A percentile compares a stretch with the other conserved stretches of the same genome.
Evolutionary conservation across 768 basidiomycete genomes (phyloP).

Genomic region (Trametes sanguinea): DNA sequence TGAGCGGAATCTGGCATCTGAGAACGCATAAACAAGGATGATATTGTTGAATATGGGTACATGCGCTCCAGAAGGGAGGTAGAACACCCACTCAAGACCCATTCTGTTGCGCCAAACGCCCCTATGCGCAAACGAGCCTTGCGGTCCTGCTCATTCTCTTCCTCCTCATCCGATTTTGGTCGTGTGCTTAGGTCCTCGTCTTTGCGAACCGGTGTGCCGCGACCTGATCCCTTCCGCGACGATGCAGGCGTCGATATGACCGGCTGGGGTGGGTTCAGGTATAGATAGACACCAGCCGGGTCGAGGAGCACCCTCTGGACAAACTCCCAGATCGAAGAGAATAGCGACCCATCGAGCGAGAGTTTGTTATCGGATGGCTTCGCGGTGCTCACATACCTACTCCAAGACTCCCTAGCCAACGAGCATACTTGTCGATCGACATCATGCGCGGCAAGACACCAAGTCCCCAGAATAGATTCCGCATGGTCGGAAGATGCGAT

Average conservation of each 20-base stretch:
- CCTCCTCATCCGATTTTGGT: slow-evolving; percentile 56
- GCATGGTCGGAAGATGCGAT: slow-evolving; percentile 49
- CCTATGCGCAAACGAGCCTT: slow-evolving; percentile 69
- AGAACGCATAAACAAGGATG: background rate
- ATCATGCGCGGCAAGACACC: slow-evolving; percentile 74
- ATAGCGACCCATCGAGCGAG: slow-evolving; percentile 35
- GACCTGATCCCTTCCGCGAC: slow-evolving; percentile 34
- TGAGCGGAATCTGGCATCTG: slow-evolving; percentile 12
- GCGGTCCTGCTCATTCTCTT: slow-evolving; percentile 71
- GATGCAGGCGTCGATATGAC: slow-evolving; percentile 35
- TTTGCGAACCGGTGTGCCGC: slow-evolving; percentile 37
- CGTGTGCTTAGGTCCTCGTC: slow-evolving; percentile 37
- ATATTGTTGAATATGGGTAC: slow-evolving; percentile 10
- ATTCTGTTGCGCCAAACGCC: slow-evolving; percentile 64
- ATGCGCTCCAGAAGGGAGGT: slow-evolving; percentile 5
- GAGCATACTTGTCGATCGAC: slow-evolving; percentile 62
- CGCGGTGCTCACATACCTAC: slow-evolving; percentile 31
- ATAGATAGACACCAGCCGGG: slow-evolving; percentile 56
- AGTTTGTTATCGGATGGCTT: slow-evolving; percentile 28
- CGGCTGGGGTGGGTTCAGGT: slow-evolving; percentile 64
- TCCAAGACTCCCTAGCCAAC: slow-evolving; percentile 58
- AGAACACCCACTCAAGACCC: slow-evolving; percentile 56
- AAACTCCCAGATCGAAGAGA: slow-evolving; percentile 49
- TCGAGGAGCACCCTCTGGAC: slow-evolving; percentile 57
- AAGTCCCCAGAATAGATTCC: slow-evolving; percentile 66